Conservation (phyloP, 139 green algal species). For the Coccomyxa sp. region DNA sequence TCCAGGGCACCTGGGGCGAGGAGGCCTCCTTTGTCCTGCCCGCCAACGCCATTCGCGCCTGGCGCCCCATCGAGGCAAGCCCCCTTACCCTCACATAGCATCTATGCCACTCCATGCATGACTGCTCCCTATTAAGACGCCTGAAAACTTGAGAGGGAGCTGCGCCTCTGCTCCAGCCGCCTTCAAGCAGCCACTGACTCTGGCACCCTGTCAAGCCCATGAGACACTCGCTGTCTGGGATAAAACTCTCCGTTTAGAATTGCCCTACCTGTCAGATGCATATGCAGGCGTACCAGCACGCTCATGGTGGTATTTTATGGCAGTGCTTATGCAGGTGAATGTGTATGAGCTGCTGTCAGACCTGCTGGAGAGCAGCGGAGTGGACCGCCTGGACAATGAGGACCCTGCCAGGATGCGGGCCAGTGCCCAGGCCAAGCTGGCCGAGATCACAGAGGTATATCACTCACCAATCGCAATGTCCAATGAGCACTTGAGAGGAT, state of each 20-base stretch:
- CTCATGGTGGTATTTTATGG: not conserved
- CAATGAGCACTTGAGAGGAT: too few species aligned
- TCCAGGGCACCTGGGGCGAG: slow-evolving; percentile 19
- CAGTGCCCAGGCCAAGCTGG: not conserved
- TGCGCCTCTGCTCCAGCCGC: too few species aligned
- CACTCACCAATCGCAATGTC: too few species aligned
- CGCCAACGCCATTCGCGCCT: slow-evolving; percentile 31
- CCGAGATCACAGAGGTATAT: not conserved
- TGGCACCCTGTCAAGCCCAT: too few species aligned
- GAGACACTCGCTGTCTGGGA: too few species aligned
- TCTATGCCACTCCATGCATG: too few species aligned
- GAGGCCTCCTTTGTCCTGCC: slow-evolving; percentile 26
- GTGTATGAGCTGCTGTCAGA: not conserved
- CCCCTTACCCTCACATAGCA: not conserved
- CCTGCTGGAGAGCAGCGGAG: not conserved
- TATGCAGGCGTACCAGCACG: not conserved
- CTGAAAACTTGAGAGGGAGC: too few species aligned
- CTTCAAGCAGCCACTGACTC: too few species aligned
- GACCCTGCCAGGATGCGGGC: not conserved
- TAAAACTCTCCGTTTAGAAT: too few species aligned
- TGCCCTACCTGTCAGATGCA: not conserved
- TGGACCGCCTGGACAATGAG: not conserved
- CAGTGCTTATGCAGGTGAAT: not conserved
- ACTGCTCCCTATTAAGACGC: too few species aligned
- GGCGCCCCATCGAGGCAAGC: slow-evolving; percentile 43